phyloP scores from a whole-genome alignment of 2,329 filamentous ascomycete species.

The Penicillium sclerotigenum region DNA sequence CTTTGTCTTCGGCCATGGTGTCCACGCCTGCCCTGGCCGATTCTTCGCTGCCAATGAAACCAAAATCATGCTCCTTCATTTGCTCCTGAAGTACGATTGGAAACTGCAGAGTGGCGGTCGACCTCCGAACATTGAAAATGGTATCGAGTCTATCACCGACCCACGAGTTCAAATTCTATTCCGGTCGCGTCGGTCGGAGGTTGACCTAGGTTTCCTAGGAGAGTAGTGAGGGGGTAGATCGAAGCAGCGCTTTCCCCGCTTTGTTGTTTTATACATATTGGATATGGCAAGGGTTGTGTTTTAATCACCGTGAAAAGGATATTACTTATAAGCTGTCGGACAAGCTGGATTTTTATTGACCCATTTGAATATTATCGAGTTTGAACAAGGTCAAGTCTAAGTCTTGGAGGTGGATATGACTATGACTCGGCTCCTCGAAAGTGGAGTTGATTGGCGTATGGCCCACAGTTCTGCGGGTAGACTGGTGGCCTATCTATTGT shows the following conservation, averaged over 20 bases:
- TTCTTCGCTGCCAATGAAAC: slow-evolving; percentile 58
- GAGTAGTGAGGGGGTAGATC: slow-evolving; percentile 7
- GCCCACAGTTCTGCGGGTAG: background rate
- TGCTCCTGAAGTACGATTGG: slow-evolving; percentile 55
- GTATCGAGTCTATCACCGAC: slow-evolving; percentile 42
- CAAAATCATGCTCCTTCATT: slow-evolving; percentile 53
- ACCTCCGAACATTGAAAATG: slow-evolving; percentile 47
- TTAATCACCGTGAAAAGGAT: background rate
- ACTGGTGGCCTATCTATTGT: background rate
- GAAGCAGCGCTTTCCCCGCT: too few relatives aligned
- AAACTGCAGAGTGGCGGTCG: slow-evolving; percentile 38
- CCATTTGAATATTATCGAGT: background rate
- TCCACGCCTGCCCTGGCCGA: slow-evolving; percentile 48
- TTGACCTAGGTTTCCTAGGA: slow-evolving; percentile 24
- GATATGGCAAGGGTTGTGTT: background rate
- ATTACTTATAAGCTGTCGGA: background rate
- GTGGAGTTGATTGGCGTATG: slow-evolving; percentile 4
- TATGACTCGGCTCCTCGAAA: background rate
- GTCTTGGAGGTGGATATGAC: background rate
- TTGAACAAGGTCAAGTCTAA: background rate
- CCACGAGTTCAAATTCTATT: slow-evolving; percentile 29
- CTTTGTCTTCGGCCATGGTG: slow-evolving; percentile 39
- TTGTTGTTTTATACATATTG: background rate
- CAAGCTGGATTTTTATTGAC: background rate
- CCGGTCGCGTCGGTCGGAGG: slow-evolving; percentile 23